These are phyloP conservation scores for Solanum virginianum DNA, from an alignment of 257 asterid genomes.

Conservation along the genomic window DNA sequence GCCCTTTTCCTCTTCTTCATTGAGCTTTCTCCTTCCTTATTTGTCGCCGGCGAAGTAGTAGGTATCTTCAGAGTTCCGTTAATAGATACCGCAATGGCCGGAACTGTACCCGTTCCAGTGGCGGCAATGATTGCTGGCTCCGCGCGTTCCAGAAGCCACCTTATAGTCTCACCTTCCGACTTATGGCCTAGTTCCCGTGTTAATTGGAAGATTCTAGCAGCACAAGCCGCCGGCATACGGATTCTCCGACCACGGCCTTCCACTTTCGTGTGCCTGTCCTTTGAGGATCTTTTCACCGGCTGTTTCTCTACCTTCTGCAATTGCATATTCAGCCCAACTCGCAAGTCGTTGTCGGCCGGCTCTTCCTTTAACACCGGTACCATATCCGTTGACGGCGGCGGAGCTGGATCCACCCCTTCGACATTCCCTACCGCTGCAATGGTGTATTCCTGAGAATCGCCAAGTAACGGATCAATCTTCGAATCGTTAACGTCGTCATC, in stretches of 20 bases:
- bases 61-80: conserved; percentile 70
- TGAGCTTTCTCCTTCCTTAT: conserved; percentile 14
- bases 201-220: conserved; percentile 67
- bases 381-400: not conserved
- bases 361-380: conserved; percentile 32
- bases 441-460: conserved; percentile 25
- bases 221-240: conserved; percentile 74
- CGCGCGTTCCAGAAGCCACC: conserved; percentile 73
- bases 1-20: conserved; percentile 36
- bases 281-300: conserved; percentile 40
- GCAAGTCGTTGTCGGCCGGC: conserved; percentile 22
- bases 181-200: conserved; percentile 68
- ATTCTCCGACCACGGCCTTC: conserved; percentile 83
- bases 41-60: conserved; percentile 19
- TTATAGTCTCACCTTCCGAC: conserved; percentile 77
- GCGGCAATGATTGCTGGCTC: conserved; percentile 77
- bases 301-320: not conserved
- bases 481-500: conserved; percentile 11
- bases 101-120: conserved; percentile 69
- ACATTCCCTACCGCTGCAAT: conserved; percentile 34
- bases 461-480: conserved; percentile 36
- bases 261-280: conserved; percentile 84
- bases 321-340: not conserved
- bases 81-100: conserved; percentile 75
- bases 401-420: not conserved